Percentiles rank a stretch among this genome's conserved stretches.
phyloP scores from a whole-genome alignment of 2,329 filamentous ascomycete genomes.

The Magnaporthiopsis incrustans region DNA sequence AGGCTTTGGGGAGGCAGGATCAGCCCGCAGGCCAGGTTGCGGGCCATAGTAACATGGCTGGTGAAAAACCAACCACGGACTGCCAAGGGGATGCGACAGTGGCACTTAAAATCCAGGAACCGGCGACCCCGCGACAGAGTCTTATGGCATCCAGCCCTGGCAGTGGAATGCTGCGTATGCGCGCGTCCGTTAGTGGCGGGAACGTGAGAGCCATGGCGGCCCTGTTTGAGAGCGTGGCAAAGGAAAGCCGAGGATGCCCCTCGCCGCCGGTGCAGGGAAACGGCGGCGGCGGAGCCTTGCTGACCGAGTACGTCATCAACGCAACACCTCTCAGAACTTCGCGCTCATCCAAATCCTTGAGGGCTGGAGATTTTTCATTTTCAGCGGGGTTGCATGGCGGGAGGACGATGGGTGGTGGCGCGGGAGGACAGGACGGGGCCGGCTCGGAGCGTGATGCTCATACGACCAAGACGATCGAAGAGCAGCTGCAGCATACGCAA shows the following conservation, averaged over 20 bases:
- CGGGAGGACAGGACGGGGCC: too few relatives aligned
- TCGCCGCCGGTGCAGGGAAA: conserved; percentile 9
- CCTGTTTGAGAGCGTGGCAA: conserved; percentile 35
- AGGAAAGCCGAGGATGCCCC: conserved; percentile 7
- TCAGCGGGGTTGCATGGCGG: too few relatives aligned
- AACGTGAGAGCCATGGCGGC: conserved; percentile 43
- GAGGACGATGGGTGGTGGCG: too few relatives aligned
- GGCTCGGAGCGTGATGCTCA: too few relatives aligned
- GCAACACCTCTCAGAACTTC: background rate
- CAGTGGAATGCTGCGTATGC: background rate
- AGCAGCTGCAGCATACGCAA: too few relatives aligned
- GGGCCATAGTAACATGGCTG: too few relatives aligned
- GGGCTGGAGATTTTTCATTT: background rate
- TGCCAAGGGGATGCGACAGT: too few relatives aligned
- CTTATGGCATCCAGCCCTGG: background rate
- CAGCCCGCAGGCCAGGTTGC: too few relatives aligned
- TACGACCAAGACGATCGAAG: too few relatives aligned
- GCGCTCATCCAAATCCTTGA: conserved; percentile 4
- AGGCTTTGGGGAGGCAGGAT: too few relatives aligned
- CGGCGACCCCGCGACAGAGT: background rate
- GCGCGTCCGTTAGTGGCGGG: conserved; percentile 7
- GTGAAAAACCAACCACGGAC: too few relatives aligned
- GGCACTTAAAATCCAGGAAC: too few relatives aligned
- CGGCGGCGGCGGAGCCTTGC: conserved; percentile 10
- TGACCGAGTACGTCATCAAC: conserved; percentile 4